These are phyloP conservation scores for Lentinula raphanica DNA, from an alignment of 768 basidiomycete genomes.

Conservation along the genomic window DNA sequence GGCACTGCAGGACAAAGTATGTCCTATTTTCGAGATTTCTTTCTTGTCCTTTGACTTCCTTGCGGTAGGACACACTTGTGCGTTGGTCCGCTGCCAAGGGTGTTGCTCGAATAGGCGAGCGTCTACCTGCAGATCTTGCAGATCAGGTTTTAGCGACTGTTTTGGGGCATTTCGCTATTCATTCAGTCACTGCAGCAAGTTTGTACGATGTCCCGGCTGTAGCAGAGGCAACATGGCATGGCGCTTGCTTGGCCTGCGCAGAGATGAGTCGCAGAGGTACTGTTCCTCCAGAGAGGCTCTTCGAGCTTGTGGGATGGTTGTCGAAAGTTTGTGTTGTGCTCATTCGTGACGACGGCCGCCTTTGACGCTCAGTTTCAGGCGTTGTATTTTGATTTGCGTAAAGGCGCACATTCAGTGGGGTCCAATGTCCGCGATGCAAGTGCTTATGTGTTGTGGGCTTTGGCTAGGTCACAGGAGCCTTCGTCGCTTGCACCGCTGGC, in stretches of 20 bases:
- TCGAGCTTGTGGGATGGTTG: constrained; percentile 70
- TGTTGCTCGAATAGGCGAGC: constrained; percentile 76
- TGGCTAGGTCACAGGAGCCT: constrained; percentile 73
- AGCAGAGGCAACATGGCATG: constrained; percentile 92
- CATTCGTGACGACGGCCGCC: constrained; percentile 9
- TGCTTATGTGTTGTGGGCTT: constrained; percentile 91
- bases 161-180: constrained; percentile 70
- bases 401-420: constrained; percentile 90
- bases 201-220: constrained; percentile 69
- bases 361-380: constrained; percentile 44
- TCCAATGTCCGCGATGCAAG: constrained; percentile 93
- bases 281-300: constrained; percentile 50
- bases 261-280: constrained; percentile 86
- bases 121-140: constrained; percentile 70
- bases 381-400: constrained; percentile 85
- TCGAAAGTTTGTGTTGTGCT: constrained; percentile 53
- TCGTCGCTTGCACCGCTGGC: constrained; percentile 57
- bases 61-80: constrained; percentile 79
- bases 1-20: constrained; percentile 77
- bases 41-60: not conserved
- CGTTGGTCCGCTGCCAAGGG: constrained; percentile 95
- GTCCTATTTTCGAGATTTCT: constrained; percentile 3
- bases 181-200: constrained; percentile 57
- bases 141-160: constrained; percentile 81
- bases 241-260: constrained; percentile 86